phyloP scores from a whole-genome alignment of 352 stramenopile genomes.

The Globisporangium solare region DNA sequence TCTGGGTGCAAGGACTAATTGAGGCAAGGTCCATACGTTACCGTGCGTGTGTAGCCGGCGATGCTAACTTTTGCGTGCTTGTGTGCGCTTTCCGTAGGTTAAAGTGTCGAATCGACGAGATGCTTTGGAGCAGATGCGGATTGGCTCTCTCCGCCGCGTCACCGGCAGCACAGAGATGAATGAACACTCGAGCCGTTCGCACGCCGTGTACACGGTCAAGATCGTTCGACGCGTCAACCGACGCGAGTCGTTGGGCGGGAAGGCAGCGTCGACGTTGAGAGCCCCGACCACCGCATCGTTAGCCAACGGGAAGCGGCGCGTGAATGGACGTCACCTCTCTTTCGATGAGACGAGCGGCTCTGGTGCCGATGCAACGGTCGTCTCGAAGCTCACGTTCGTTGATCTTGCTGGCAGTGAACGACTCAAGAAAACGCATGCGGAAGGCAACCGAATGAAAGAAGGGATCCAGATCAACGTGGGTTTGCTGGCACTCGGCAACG shows the following conservation, averaged over 20 bases:
- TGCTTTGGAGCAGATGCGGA: slow-evolving; percentile 76
- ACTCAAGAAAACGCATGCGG: slow-evolving; percentile 82
- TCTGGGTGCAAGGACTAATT: slow-evolving; percentile 77
- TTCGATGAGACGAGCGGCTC: slow-evolving; percentile 11
- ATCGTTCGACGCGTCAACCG: slow-evolving; percentile 51
- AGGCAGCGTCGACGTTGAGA: slow-evolving; percentile 9
- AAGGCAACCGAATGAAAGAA: slow-evolving; percentile 85
- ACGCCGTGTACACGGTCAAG: slow-evolving; percentile 86
- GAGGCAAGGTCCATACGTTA: slow-evolving; percentile 29
- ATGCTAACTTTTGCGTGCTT: neutral
- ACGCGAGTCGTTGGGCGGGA: slow-evolving; percentile 18
- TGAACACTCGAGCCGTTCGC: slow-evolving; percentile 81
- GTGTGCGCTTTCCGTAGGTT: slow-evolving; percentile 26
- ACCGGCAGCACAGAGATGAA: slow-evolving; percentile 89
- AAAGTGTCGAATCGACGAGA: slow-evolving; percentile 46
- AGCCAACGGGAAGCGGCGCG: slow-evolving; percentile 14
- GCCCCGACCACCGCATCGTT: neutral
- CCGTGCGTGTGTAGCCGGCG: too few relatives aligned
- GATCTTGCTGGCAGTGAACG: slow-evolving; percentile 83
- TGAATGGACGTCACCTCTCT: slow-evolving; percentile 9
- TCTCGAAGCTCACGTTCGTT: slow-evolving; percentile 87
- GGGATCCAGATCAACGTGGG: slow-evolving; percentile 88
- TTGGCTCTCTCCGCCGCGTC: slow-evolving; percentile 65
- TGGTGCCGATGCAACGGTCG: slow-evolving; percentile 31
- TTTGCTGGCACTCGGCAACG: slow-evolving; percentile 77